Percentiles rank a stretch among this genome's conserved stretches.
Conservation (phyloP, 2,329 filamentous ascomycete species). For the Diaporthe amygdali region DNA sequence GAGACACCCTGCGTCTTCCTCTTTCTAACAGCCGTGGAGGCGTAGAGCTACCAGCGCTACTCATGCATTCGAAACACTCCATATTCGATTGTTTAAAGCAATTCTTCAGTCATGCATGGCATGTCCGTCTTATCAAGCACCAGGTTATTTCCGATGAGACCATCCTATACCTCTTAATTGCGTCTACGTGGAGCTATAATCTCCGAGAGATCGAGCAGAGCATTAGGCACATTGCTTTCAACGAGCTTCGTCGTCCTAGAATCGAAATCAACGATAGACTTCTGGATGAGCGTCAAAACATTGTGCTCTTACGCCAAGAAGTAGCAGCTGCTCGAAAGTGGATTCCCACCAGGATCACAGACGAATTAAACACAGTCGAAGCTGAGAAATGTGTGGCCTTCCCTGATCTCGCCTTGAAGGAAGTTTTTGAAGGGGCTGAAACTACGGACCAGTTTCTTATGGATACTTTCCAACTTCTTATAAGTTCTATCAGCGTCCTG, state of each 20-base stretch:
- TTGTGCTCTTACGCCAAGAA: not conserved
- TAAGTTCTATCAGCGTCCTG: not conserved
- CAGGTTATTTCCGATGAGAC: not conserved
- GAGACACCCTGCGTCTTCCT: not conserved
- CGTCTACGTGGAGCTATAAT: not conserved
- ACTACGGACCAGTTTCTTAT: not conserved
- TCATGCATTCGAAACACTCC: not conserved
- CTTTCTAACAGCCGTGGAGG: not conserved
- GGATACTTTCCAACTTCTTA: not conserved
- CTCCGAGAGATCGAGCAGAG: not conserved
- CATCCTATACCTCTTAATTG: not conserved
- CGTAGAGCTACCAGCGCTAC: not conserved
- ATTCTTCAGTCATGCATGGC: not conserved
- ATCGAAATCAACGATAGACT: not conserved
- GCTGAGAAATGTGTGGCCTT: not conserved
- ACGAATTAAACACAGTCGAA: not conserved
- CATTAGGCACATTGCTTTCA: not conserved
- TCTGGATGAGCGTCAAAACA: not conserved
- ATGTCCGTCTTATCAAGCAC: not conserved
- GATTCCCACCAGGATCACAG: not conserved
- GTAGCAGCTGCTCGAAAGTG: not conserved
- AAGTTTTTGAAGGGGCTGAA: not conserved
- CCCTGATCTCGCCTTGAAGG: too few relatives aligned
- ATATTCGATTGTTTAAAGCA: not conserved
- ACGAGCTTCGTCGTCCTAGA: not conserved